Evolutionary conservation across 768 basidiomycete species (phyloP), one percentile per base, ranked within the genome.

Genomic region (Termitomyces sp.): DNA sequence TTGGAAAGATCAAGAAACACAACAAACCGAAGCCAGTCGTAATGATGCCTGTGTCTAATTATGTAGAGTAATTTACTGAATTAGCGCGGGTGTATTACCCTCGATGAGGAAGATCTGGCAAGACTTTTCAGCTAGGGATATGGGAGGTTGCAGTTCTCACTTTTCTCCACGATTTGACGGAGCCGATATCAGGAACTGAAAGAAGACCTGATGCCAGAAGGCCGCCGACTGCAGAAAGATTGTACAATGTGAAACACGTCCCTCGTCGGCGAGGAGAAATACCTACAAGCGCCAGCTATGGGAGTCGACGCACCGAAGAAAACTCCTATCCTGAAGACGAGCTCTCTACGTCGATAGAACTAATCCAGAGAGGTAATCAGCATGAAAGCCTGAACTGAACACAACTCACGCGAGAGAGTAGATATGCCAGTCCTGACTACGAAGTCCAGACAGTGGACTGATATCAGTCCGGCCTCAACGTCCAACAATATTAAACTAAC

Each of bases 31-130:
- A 66, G 2, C 67, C 70, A 21, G 70, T 69, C 8, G 74, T 75
- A 3, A 75, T 74, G 19, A 72, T 70, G 8, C 72, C 71, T 45
- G 33, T 48, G 5, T 17, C 45, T 40, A 14, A 5, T 46, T 19
- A 37, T 15, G 3, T 14, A 42, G 43, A 50, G 17, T 17, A 42
- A 45, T 9, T 3, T 21, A 19, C 38, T 38, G 21, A 42, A 33
- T 11, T 47, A 23, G 2, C 14, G 42, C 9, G 14, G 33, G 44
- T 54, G 7, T 1, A 30, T 37, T 55, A 71, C 74, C 76, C 70
- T 77, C 76, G 40, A 76, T 58, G 28, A 78, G 67, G 53, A 78
- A 76, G 30, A 78, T 74, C 64, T 77, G 44, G 40, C 19, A 43
- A 33, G 46, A 31, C n/a, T 40, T 45, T n/a, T 37, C 10, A 26